Evolutionary conservation across 306 rosid genomes (phyloP).

Genomic region (Cercis canadensis): DNA sequence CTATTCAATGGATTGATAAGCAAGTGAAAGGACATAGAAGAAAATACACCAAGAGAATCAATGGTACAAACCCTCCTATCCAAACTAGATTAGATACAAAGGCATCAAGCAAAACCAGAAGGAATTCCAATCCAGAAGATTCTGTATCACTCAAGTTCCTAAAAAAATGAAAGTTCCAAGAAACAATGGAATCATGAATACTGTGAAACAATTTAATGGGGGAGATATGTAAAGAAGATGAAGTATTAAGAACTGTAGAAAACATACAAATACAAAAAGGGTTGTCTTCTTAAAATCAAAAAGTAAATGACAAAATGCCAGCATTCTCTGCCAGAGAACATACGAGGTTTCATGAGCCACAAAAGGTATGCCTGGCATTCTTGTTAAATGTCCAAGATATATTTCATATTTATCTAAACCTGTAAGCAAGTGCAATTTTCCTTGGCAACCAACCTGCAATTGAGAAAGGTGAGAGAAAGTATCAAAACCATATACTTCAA

Average conservation of each 20-base stretch:
- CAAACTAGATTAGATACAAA: too few species aligned
- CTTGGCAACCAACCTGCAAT: conserved; percentile 41
- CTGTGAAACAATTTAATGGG: too few species aligned
- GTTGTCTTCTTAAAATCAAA: background rate
- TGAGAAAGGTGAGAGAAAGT: conserved; percentile 27
- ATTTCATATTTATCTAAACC: conserved; percentile 30
- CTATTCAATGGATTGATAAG: too few species aligned
- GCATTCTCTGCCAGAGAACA: conserved; percentile 22
- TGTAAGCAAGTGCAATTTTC: conserved; percentile 11
- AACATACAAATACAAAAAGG: background rate
- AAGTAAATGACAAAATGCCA: background rate
- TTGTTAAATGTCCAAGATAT: conserved; percentile 35
- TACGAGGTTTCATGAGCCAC: conserved; percentile 51
- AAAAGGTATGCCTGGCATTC: conserved; percentile 53
- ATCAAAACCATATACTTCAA: conserved; percentile 28
- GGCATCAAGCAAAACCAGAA: too few species aligned
- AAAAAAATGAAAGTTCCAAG: too few species aligned
- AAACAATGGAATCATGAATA: too few species aligned
- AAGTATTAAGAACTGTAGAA: background rate
- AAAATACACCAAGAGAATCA: too few species aligned
- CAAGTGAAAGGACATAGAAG: too few species aligned
- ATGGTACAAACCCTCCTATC: too few species aligned
- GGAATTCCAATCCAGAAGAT: too few species aligned
- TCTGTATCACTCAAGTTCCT: too few species aligned
- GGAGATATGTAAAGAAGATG: background rate